Evolutionary conservation across 1,284 basidiomycete genomes (phyloP).

Genomic region (Porphyrellus sp.): DNA sequence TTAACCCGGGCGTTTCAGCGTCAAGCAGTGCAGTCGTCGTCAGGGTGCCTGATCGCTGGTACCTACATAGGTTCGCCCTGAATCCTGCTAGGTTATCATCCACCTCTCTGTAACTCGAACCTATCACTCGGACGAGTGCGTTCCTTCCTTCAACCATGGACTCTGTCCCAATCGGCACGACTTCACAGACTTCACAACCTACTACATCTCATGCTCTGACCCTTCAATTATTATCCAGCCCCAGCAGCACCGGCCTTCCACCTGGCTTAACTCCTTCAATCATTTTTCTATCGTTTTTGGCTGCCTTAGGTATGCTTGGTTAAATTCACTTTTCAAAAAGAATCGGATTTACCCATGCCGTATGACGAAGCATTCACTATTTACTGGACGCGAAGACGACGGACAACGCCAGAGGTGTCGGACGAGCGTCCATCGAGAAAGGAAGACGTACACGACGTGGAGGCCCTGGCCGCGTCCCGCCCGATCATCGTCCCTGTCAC

Average conservation of each 20-base stretch:
- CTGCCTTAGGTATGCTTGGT: constrained; percentile 20
- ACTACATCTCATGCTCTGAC: not conserved
- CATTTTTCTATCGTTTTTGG: constrained; percentile 20
- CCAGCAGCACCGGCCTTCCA: constrained; percentile 2
- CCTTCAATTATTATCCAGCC: not conserved
- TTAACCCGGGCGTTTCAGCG: not conserved
- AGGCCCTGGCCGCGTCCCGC: constrained; percentile 9
- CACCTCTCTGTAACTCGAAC: not conserved
- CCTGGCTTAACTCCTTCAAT: not conserved
- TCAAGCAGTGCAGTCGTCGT: constrained; percentile 15
- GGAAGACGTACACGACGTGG: constrained; percentile 16
- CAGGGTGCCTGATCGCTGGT: constrained; percentile 11
- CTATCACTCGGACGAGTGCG: not conserved
- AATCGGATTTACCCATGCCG: not conserved
- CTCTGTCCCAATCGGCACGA: constrained; percentile 1
- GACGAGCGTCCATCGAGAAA: constrained; percentile 7
- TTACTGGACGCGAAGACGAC: constrained; percentile 12
- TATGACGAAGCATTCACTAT: constrained; percentile 9
- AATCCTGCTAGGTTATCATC: not conserved
- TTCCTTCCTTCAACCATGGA: constrained; percentile 2
- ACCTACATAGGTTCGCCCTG: constrained; percentile 9
- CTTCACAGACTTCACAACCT: not conserved
- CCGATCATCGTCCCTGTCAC: constrained; percentile 26
- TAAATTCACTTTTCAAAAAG: not conserved
- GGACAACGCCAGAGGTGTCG: not conserved